Percentiles rank a stretch among this genome's conserved stretches.
Evolutionary conservation across 1,139 yeast species (phyloP).

Genomic region (Saccharomycopsis hybrid): DNA sequence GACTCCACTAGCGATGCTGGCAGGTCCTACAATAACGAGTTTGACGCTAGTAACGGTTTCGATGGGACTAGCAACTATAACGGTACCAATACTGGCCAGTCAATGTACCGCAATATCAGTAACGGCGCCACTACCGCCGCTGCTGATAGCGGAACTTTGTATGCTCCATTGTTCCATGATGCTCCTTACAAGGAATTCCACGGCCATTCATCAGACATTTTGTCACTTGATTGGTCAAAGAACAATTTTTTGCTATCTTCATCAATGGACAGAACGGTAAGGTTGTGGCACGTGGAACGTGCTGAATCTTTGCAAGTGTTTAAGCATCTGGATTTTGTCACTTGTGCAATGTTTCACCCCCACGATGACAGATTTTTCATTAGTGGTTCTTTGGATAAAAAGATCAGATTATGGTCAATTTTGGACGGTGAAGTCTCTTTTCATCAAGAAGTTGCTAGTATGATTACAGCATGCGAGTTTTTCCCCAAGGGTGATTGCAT

Average conservation of each 20-base stretch:
- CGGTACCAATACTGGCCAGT: no score
- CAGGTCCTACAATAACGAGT: no score
- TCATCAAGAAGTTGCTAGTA: constrained; percentile 35
- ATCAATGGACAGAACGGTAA: constrained; percentile 80
- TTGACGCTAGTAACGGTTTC: no score
- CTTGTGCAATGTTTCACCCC: constrained; percentile 78
- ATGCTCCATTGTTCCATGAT: constrained; percentile 80
- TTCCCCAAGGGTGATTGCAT: constrained; percentile 64
- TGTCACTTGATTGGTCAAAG: constrained; percentile 82
- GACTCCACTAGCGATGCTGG: no score
- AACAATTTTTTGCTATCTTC: constrained; percentile 76
- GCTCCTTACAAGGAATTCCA: constrained; percentile 52
- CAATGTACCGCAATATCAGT: no score
- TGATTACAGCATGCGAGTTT: constrained; percentile 65
- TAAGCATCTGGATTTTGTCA: constrained; percentile 73
- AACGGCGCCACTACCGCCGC: no score
- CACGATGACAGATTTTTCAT: constrained; percentile 81
- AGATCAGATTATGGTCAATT: constrained; percentile 78
- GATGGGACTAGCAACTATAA: no score
- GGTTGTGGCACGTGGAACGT: constrained; percentile 79
- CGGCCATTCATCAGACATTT: constrained; percentile 66
- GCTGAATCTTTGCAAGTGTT: constrained; percentile 58
- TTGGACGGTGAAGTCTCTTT: constrained; percentile 60
- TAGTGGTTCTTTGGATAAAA: constrained; percentile 77
- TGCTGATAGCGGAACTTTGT: constrained; percentile 20